Evolutionary conservation across 108 stramenopile genomes (phyloP).

Genomic region (Discostella pseudostelligera): DNA sequence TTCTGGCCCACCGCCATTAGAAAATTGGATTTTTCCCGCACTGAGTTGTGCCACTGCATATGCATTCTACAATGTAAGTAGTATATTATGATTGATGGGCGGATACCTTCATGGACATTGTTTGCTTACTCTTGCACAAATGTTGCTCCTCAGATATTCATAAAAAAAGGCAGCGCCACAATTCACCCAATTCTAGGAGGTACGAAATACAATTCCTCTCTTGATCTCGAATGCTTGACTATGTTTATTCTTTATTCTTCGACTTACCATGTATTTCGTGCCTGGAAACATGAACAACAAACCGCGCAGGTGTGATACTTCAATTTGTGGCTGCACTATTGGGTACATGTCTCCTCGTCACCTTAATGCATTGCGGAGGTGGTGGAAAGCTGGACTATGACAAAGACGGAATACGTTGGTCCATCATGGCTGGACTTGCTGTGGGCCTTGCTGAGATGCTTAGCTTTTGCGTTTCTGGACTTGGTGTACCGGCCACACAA

Average conservation of each 20-base stretch:
- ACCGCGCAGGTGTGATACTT: constrained; percentile 50
- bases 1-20: constrained; percentile 26
- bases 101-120: neutral
- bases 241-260: too few species aligned
- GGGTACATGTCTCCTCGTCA: constrained; percentile 40
- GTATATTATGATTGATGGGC: neutral
- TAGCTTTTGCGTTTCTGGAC: constrained; percentile 54
- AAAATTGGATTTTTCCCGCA: constrained; percentile 65
- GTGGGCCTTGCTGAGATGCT: constrained; percentile 70
- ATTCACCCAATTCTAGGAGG: constrained; percentile 71
- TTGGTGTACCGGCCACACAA: constrained; percentile 77
- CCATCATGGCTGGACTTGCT: constrained; percentile 25
- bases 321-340: constrained; percentile 71
- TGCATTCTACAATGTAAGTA: constrained; percentile 63
- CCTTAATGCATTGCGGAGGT: constrained; percentile 2
- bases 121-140: neutral
- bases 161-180: constrained; percentile 61
- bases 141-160: constrained; percentile 46
- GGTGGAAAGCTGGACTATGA: constrained; percentile 21
- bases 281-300: neutral
- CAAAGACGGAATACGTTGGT: constrained; percentile 9
- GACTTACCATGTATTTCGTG: too few species aligned
- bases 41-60: constrained; percentile 64
- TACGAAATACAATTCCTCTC: neutral
- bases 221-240: too few species aligned